phyloP scores from a whole-genome alignment of 805 yeast genomes.

The Cyberlindnera euphorbiae region DNA sequence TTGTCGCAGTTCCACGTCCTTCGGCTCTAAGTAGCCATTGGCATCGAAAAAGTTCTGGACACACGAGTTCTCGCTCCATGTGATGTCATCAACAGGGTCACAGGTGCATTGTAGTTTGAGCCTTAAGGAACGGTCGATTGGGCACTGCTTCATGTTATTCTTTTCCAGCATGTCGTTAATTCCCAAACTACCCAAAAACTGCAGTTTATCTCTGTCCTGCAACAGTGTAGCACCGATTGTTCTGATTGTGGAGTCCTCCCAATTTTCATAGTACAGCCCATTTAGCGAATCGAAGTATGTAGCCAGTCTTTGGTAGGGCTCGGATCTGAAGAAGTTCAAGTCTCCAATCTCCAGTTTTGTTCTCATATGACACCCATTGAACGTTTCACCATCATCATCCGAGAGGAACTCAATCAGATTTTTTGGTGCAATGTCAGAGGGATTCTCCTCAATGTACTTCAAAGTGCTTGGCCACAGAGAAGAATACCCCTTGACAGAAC shows the following conservation, averaged over 20 bases:
- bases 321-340: slow-evolving; percentile 67
- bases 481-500: slow-evolving; percentile 64
- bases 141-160: slow-evolving; percentile 54
- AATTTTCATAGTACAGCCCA: slow-evolving; percentile 83
- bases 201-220: slow-evolving; percentile 57
- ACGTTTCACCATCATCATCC: slow-evolving; percentile 62
- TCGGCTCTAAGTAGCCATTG: slow-evolving; percentile 15
- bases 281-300: slow-evolving; percentile 65
- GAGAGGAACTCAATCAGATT: slow-evolving; percentile 69
- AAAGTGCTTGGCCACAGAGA: slow-evolving; percentile 73
- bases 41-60: slow-evolving; percentile 50
- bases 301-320: slow-evolving; percentile 64
- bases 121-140: slow-evolving; percentile 58
- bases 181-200: slow-evolving; percentile 77
- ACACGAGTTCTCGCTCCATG: slow-evolving; percentile 60
- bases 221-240: slow-evolving; percentile 77
- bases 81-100: slow-evolving; percentile 63
- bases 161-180: slow-evolving; percentile 61
- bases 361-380: slow-evolving; percentile 88
- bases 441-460: slow-evolving; percentile 55
- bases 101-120: slow-evolving; percentile 64
- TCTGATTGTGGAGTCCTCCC: slow-evolving; percentile 92
- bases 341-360: slow-evolving; percentile 79
- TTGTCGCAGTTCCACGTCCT: slow-evolving; percentile 6
- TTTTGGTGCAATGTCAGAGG: slow-evolving; percentile 53